Base-by-base conservation (phyloP, 331 rosid genomes). In the Pyracantha coccinea region DNA sequence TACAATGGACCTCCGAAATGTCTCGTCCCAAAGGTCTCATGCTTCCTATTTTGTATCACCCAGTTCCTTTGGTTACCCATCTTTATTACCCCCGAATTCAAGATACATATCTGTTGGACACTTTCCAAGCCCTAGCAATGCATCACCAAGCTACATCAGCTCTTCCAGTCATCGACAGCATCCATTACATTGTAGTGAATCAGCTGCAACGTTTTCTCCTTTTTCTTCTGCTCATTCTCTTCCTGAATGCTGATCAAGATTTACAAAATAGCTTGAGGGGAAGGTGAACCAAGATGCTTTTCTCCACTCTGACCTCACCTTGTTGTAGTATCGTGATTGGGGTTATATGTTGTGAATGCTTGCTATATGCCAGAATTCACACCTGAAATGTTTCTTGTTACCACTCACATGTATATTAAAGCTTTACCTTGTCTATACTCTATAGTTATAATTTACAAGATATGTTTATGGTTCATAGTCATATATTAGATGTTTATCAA, bases 201-300 rank as follows among this genome's bases (percentile, higher is more conserved):
- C 98, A 47, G 96, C 96, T 21, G 83, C 99, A 20, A 92, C 94
- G 67, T 90, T 95, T 89, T 92, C 99, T 28, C 96, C 99, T 8
- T 92, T 85, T 79, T 87, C 90, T 57, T 95, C 99, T 6, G 90
- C 97, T 55, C 82, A 66, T 31, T 95, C 99, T 57, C 98, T 95
- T 63, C 97, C 97, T 1, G 99, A 95, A 0, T 88, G 97, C 84
- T 95, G 77, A 92, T 64, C 44, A 20, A 75, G 57, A 63, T 66
- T 69, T 69, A 65, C 59, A 20, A 63, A 54, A 7, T 45, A 28
- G 57, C 53, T 33, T 41, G 66, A 33, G 81, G 77, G 23, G 27
- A 70, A 69, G 66, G 75, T 28, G 75, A 60, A 44, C 52, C 6
- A 24, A 31, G 72, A 71, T 78, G 79, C 69, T 33, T 41, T 50